These are phyloP conservation scores for Drechslerella dactyloides DNA, from an alignment of 2,329 filamentous ascomycete species.

Conservation along the genomic window DNA sequence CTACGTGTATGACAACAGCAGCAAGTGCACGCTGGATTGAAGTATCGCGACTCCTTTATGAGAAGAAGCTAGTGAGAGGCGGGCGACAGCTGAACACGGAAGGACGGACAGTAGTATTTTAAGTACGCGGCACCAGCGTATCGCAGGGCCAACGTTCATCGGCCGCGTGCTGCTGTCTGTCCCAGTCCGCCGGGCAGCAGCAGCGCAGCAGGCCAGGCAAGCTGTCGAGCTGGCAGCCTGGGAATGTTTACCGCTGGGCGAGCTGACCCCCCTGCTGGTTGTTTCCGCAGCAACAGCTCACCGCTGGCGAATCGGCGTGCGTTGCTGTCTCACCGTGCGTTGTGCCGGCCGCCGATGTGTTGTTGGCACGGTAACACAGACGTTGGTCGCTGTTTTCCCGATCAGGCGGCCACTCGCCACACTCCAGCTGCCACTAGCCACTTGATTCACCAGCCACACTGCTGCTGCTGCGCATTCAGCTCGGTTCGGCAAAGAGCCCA, in stretches of 20 bases:
- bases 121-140: no score
- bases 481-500: conserved; percentile 2
- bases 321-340: neutral
- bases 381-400: no score
- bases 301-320: neutral
- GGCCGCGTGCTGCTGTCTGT: neutral
- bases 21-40: no score
- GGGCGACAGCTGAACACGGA: no score
- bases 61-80: no score
- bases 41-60: no score
- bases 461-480: neutral
- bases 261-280: conserved; percentile 4
- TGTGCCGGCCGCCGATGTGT: conserved; percentile 1
- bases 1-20: no score
- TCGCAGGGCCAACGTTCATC: no score
- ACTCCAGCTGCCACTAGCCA: neutral
- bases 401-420: neutral
- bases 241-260: conserved; percentile 19
- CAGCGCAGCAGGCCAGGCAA: neutral
- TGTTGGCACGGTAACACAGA: conserved; percentile 41
- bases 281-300: conserved; percentile 30
- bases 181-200: neutral
- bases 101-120: no score
- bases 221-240: neutral
- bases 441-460: neutral